Evolutionary conservation across 177 flowering plant genomes (phyloP).

Genomic region (Vitis hybrid): DNA sequence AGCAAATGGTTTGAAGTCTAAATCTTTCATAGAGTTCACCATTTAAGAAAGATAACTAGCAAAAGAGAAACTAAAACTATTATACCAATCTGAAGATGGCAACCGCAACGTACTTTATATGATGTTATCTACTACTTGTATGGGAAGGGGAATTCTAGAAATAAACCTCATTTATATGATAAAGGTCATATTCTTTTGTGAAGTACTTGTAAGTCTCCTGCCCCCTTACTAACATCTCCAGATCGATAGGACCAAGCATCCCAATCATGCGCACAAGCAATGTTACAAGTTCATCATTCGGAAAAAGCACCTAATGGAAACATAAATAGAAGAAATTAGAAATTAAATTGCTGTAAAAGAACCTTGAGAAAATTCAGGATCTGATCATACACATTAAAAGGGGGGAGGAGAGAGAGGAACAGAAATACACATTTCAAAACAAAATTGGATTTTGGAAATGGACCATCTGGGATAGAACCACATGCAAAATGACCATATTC

Average conservation of each 20-base stretch:
- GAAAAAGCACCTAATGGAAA: constrained; percentile 78
- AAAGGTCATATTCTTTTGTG: constrained; percentile 79
- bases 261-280: constrained; percentile 81
- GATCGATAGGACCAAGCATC: constrained; percentile 79
- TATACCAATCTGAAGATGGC: too few relatives aligned
- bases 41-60: too few relatives aligned
- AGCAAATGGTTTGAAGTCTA: too few relatives aligned
- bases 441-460: not conserved
- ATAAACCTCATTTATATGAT: constrained; percentile 71
- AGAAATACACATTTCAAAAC: not conserved
- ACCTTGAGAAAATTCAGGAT: not conserved
- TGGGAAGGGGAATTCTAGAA: constrained; percentile 1
- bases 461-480: not conserved
- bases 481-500: not conserved
- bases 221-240: constrained; percentile 76
- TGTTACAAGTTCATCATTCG: constrained; percentile 72
- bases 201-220: constrained; percentile 85
- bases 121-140: not conserved
- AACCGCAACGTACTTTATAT: not conserved
- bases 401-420: too few relatives aligned
- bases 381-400: too few relatives aligned
- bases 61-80: too few relatives aligned
- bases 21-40: too few relatives aligned
- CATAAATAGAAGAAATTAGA: not conserved
- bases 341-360: too few relatives aligned